A percentile compares a stretch with the other conserved stretches of the same genome.
These are phyloP conservation scores for Cryphonectria japonica DNA, from an alignment of 2,329 filamentous ascomycete genomes.

Conservation along the genomic window DNA sequence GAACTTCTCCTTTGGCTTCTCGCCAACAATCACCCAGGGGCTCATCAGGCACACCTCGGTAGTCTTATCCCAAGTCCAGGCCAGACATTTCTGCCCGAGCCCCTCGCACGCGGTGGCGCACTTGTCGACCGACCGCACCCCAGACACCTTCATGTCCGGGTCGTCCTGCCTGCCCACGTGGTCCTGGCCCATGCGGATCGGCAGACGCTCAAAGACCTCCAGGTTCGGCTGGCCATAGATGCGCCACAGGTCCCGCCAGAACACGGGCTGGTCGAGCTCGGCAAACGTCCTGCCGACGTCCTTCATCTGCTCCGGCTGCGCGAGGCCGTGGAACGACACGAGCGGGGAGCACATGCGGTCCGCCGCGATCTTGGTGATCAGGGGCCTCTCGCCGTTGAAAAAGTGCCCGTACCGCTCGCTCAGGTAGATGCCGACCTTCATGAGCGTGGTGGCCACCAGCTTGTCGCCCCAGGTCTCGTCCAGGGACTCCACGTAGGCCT, in stretches of 20 bases:
- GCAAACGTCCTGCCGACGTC: conserved; percentile 48
- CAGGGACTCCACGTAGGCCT: conserved; percentile 52
- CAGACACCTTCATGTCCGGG: conserved; percentile 41
- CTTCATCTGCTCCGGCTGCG: conserved; percentile 49
- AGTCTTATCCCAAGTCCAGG: conserved; percentile 54
- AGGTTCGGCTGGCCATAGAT: conserved; percentile 50
- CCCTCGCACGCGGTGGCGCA: conserved; percentile 50
- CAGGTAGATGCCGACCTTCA: conserved; percentile 58
- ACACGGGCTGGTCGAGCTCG: conserved; percentile 44
- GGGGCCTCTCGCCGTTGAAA: conserved; percentile 60
- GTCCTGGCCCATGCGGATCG: conserved; percentile 47
- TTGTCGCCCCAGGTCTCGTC: conserved; percentile 59
- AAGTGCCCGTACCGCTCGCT: conserved; percentile 57
- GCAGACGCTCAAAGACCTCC: conserved; percentile 42
- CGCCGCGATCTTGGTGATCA: conserved; percentile 51
- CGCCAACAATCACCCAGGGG: conserved; percentile 55
- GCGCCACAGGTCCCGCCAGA: conserved; percentile 56
- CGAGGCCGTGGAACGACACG: conserved; percentile 57
- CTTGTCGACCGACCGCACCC: conserved; percentile 42
- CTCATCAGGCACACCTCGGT: conserved; percentile 48
- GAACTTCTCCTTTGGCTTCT: conserved; percentile 38
- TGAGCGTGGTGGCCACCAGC: conserved; percentile 56
- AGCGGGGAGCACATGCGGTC: conserved; percentile 60
- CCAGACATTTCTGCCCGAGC: conserved; percentile 48
- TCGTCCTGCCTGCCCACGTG: conserved; percentile 56